Base-by-base conservation (phyloP, 2,329 filamentous ascomycete species). In the Colletotrichum spaethianum region DNA sequence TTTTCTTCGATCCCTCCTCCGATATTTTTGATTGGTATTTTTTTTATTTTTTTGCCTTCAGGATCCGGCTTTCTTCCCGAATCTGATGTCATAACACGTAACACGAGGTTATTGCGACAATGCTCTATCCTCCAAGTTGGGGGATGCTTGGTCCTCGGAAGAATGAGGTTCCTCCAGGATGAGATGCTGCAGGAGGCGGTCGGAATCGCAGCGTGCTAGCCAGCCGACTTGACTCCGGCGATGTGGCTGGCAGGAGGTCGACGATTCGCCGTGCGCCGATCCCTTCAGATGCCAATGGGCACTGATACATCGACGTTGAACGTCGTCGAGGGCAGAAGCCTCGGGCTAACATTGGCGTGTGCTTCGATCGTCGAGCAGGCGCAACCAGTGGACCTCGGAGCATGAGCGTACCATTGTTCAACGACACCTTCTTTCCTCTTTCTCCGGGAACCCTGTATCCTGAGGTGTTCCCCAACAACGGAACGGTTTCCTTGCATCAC, bases 51-150 rank as follows among this genome's bases (percentile, higher is more conserved):
- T 36, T 36, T 36, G 31, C 38, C 20, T 59, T 46, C 38, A 31
- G 23, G n/a, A 38, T 38, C n/a, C 26, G 23, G 56, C 56, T 48
- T 66, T 12, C 16, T 50, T 59, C 28, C 40, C n/a, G 31, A 28
- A 42, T 38, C 53, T 65, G 52, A 53, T 66, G 61, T 53, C 61
- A 66, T 66, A 23, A 23, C 20, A 52, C 8, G 28, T 23, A 8
- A 18, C 20, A 50, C n/a, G 40, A 64, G 33, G 48, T 46, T 63
- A 23, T 63, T 23, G 46, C 53, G 64, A 31, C 52, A 23, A 36
- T 5, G 16, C 48, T 26, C 48, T 20, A 20, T 14, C 46, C 11
- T 12, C 46, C 2, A 14, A 26, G 4, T 12, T 48, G 12, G 23
- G n/a, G 26, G 46, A 16, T 48, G 46, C 23, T 26, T 48, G 23